Base-by-base conservation (phyloP, 441 rosid species). In the Arabidopsis hybrid region DNA sequence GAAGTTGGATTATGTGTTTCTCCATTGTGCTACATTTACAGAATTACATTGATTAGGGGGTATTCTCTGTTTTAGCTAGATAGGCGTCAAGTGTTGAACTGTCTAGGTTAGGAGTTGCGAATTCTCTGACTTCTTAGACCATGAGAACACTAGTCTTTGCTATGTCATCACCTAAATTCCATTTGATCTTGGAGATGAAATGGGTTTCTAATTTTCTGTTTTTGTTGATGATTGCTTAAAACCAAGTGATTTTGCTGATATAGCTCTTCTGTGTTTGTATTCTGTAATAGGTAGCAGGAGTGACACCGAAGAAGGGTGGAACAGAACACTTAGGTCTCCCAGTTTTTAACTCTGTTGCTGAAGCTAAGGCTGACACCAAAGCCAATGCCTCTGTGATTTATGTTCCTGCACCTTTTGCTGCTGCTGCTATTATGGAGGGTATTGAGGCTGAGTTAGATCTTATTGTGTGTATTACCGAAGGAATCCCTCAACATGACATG, bases 231-330 rank as follows among this genome's bases (percentile, higher is more conserved):
- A 65, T 72, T 67, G 7, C 5, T 67, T 40, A 40, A 47, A 40
- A 73, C 14, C 7, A 64, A 38, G 29, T 34, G 43, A 4, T 17
- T 67, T 67, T 51, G 17, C 38, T 68, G 2, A 66, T 71, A 61
- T 26, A 5, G 38, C 2, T 51, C 56, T 12, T 71, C 10, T 64
- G 49, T 77, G 52, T 46, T 3, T 60, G 34, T 10, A 6, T 31
- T 42, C 0, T 64, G 29, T 73, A 11, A 76, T 59, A 95, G 98
- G 97, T 95, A 46, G 98, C 95, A 49, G 98, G 98, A 40, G 98
- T 92, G 74, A 95, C 99, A 42, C 98, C 99, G 0, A 95, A 92
- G 87, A 95, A 95, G 83, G 99, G 99, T 51, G 99, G 99, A 31
- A 95, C 99, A 1, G 98, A 92, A 66, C 99, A 95, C 80, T 83